A percentile compares a stretch with the other conserved stretches of the same genome.
Evolutionary conservation across 2,329 filamentous ascomycete species (phyloP).

Genomic region (Magnaporthales sp.): DNA sequence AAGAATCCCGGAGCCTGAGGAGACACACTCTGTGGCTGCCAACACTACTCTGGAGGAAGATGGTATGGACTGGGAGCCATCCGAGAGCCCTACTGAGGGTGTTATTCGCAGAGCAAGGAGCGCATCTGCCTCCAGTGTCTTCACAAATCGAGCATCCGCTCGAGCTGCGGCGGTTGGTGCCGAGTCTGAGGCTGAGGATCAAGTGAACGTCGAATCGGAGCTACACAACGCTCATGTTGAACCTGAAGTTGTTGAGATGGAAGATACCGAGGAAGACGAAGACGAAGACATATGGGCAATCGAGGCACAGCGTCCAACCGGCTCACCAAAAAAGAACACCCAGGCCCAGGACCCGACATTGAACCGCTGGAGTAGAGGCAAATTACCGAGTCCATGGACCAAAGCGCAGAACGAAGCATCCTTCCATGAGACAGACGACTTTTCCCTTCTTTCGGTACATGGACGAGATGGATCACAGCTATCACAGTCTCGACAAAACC

Average conservation of each 20-base stretch:
- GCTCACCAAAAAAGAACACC: constrained; percentile 17
- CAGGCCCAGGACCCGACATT: constrained; percentile 11
- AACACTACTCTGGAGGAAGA: constrained; percentile 15
- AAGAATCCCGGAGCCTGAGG: not conserved
- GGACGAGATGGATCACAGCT: constrained; percentile 8
- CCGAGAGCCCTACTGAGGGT: constrained; percentile 9
- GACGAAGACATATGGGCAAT: constrained; percentile 48
- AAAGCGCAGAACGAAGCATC: constrained; percentile 20
- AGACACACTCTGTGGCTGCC: constrained; percentile 6
- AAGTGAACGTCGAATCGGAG: not conserved
- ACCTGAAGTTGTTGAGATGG: not conserved
- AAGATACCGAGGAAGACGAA: constrained; percentile 17
- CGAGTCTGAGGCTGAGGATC: not conserved
- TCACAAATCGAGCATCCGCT: not conserved
- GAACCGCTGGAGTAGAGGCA: constrained; percentile 19
- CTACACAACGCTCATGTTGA: not conserved
- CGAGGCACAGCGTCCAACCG: constrained; percentile 41
- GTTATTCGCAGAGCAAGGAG: constrained; percentile 8
- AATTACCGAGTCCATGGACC: constrained; percentile 28
- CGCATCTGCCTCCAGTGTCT: constrained; percentile 8
- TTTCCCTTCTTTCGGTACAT: constrained; percentile 32
- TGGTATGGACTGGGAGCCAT: constrained; percentile 34
- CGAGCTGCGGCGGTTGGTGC: not conserved
- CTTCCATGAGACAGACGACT: constrained; percentile 29
- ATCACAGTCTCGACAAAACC: constrained; percentile 1